These are phyloP conservation scores for Harringtonia aguacate DNA, from an alignment of 2,329 filamentous ascomycete genomes.

Conservation along the genomic window DNA sequence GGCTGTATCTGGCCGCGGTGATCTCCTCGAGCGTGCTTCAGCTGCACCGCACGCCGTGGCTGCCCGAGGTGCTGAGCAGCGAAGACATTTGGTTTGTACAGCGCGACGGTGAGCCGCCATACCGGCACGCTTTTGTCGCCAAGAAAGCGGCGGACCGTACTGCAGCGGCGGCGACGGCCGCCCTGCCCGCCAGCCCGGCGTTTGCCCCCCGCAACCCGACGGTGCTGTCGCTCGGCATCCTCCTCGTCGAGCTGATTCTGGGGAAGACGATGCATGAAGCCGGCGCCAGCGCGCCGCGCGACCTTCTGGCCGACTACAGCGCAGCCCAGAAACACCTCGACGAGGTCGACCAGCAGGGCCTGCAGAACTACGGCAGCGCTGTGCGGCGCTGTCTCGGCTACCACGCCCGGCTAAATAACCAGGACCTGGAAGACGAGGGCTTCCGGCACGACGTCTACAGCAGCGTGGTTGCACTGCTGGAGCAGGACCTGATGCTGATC, in stretches of 20 bases:
- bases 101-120: no score
- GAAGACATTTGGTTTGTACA: no score
- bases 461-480: conserved; percentile 7
- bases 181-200: neutral
- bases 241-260: conserved; percentile 13
- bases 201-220: neutral
- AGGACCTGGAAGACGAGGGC: conserved; percentile 2
- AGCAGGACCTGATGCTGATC: conserved; percentile 9
- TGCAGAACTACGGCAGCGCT: conserved; percentile 12
- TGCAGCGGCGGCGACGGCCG: no score
- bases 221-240: conserved; percentile 11
- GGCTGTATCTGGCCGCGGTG: no score
- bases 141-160: no score
- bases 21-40: no score
- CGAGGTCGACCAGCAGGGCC: neutral
- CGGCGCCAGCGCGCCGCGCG: neutral
- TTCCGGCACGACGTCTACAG: conserved; percentile 9
- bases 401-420: neutral
- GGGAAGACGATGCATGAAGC: conserved; percentile 4
- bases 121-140: no score
- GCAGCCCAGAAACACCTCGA: conserved; percentile 1
- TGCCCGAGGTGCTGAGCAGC: no score
- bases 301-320: neutral
- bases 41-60: no score
- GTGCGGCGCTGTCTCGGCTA: conserved; percentile 9